Base-by-base conservation (phyloP, 2,329 filamentous ascomycete genomes). In the Meredithiella fracta region DNA sequence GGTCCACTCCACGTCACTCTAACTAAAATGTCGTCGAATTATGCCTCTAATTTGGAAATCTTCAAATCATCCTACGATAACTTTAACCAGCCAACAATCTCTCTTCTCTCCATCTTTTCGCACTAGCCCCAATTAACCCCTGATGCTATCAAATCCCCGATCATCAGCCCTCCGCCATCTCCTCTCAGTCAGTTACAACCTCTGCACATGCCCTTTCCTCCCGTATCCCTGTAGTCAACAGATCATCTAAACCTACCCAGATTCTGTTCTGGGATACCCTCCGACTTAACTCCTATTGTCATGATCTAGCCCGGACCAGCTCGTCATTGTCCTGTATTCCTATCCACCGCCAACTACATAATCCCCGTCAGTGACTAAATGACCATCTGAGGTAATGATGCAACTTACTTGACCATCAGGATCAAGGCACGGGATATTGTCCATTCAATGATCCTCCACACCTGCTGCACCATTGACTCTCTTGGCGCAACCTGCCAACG, bases 251-350 rank as follows among this genome's bases (percentile, higher is more conserved):
- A 14, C 4, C 31, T 31, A 31, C 42, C 47, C 22, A 55, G 42
- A 42, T 55, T 55, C 53, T 55, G 15, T 37, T 55, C 53, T 50
- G 17, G 53, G 53, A 38, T 17, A 55, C 7, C 17, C 20, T 49
- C 44, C 44, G 44, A 23, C 3, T 25, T 7, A 44, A 44, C 6
- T 5, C 38, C 23, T 2, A 49, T 49, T 22, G 22, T n/a, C 9
- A n/a, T 34, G 29, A 34, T 34, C 11, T 11, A 34, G 29, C 29
- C 29, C 29, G 29, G 11, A 11, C 29, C 11, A 11, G 29, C 29
- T 11, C 29, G 11, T 34, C 29, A 34, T 11, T 34, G n/a, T n/a
- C n/a, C n/a, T n/a, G n/a, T n/a, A n/a, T n/a, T n/a, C n/a, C n/a
- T n/a, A n/a, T n/a, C n/a, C n/a, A n/a, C n/a, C n/a, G n/a, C n/a